Conservation (phyloP, 2,329 filamentous ascomycete species). For the Ascochyta clinopodiicola region DNA sequence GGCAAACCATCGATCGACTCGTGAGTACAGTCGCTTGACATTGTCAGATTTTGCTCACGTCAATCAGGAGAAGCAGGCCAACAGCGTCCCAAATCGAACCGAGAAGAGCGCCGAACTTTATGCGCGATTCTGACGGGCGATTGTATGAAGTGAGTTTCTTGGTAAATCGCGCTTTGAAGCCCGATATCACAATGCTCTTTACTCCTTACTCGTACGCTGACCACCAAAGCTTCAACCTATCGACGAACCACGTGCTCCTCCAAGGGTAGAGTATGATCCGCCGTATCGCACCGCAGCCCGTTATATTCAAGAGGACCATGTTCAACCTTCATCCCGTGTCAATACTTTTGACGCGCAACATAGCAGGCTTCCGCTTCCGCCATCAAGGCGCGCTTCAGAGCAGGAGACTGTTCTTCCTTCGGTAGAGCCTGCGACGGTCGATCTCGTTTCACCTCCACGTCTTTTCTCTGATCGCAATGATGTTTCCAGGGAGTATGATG, state of each 20-base stretch:
- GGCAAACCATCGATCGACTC: slow-evolving; percentile 18
- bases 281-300: slow-evolving; percentile 13
- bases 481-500: slow-evolving; percentile 12
- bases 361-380: slow-evolving; percentile 18
- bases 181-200: slow-evolving; percentile 13
- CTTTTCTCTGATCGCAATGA: slow-evolving; percentile 13
- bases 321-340: slow-evolving; percentile 20
- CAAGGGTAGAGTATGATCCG: slow-evolving; percentile 26
- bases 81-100: slow-evolving; percentile 14
- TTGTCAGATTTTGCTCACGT: slow-evolving; percentile 20
- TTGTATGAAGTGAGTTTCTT: slow-evolving; percentile 44
- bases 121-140: slow-evolving; percentile 38
- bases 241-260: slow-evolving; percentile 18
- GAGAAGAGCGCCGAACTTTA: slow-evolving; percentile 22
- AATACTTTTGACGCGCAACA: slow-evolving; percentile 22
- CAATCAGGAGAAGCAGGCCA: slow-evolving; percentile 24
- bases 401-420: slow-evolving; percentile 44
- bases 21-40: slow-evolving; percentile 23
- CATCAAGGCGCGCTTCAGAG: slow-evolving; percentile 34
- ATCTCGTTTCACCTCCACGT: slow-evolving; percentile 26
- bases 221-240: slow-evolving; percentile 39
- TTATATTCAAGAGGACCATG: slow-evolving; percentile 21
- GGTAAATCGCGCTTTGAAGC: slow-evolving; percentile 19
- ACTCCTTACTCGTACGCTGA: slow-evolving; percentile 24
- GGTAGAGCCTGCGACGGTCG: slow-evolving; percentile 39